Evolutionary conservation across 805 yeast species (phyloP).

Genomic region (Candida incommunis): DNA sequence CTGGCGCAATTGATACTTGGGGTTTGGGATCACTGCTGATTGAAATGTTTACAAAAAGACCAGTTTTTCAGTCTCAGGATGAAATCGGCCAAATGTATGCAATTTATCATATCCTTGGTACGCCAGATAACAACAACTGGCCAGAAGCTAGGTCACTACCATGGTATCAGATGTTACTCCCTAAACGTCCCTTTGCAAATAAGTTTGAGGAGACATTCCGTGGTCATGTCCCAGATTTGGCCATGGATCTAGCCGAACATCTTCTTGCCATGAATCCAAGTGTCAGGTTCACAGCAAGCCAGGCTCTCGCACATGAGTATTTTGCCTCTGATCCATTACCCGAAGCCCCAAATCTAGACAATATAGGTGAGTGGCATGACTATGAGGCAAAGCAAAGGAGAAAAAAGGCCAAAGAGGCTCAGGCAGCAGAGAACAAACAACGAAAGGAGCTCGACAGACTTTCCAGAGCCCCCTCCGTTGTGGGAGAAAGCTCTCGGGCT

Average conservation of each 20-base stretch:
- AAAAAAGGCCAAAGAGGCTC: constrained; percentile 7
- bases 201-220: constrained; percentile 30
- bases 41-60: constrained; percentile 61
- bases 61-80: constrained; percentile 78
- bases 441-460: neutral
- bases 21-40: constrained; percentile 86
- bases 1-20: constrained; percentile 90
- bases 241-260: constrained; percentile 46
- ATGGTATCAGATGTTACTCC: constrained; percentile 81
- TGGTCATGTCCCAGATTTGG: constrained; percentile 28
- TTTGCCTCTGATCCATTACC: constrained; percentile 58
- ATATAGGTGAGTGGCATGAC: constrained; percentile 89
- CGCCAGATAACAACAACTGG: constrained; percentile 64
- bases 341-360: constrained; percentile 42
- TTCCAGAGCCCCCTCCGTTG: no score
- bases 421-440: neutral
- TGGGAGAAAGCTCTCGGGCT: no score
- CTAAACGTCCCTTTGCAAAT: constrained; percentile 25
- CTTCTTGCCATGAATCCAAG: constrained; percentile 58
- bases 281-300: constrained; percentile 48
- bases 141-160: constrained; percentile 68
- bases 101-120: constrained; percentile 76
- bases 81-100: constrained; percentile 72
- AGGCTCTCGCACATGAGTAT: constrained; percentile 59
- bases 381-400: constrained; percentile 80